Conservation (phyloP, 1,284 basidiomycete genomes). For the Tilletia caries region DNA sequence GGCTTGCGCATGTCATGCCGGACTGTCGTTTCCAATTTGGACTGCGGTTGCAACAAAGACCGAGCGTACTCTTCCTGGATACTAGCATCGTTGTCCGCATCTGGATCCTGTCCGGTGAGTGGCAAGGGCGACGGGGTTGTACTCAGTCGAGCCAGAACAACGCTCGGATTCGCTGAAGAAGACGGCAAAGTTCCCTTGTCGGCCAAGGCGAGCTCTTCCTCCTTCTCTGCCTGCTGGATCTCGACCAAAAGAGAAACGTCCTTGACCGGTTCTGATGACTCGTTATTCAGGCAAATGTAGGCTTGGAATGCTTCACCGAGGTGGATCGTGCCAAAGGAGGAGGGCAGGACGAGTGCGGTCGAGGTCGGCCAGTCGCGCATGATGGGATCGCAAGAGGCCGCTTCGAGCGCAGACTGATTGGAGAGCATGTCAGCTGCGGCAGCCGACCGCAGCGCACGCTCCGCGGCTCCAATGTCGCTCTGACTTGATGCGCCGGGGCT, state of each 20-base stretch:
- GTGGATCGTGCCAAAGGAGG: conserved; percentile 38
- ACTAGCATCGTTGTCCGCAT: neutral
- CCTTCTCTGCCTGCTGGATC: conserved; percentile 32
- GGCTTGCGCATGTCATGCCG: conserved; percentile 50
- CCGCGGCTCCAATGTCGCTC: neutral
- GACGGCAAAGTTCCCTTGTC: conserved; percentile 18
- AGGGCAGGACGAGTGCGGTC: conserved; percentile 26
- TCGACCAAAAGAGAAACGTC: conserved; percentile 40
- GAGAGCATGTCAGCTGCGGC: conserved; percentile 11
- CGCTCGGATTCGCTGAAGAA: neutral
- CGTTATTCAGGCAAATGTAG: conserved; percentile 48
- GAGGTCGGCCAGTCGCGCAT: conserved; percentile 21
- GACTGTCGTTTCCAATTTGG: conserved; percentile 29
- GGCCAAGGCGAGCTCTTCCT: neutral
- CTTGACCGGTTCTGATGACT: conserved; percentile 25
- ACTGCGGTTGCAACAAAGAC: neutral
- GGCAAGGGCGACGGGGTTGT: neutral
- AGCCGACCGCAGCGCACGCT: neutral
- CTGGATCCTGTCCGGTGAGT: neutral
- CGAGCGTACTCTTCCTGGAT: neutral
- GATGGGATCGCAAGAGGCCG: neutral
- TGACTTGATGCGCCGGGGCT: neutral
- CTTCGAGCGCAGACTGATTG: conserved; percentile 3
- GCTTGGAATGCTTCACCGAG: conserved; percentile 49
- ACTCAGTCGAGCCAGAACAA: conserved; percentile 11